Conservation (phyloP, 345 rosid genomes). For the Aquilaria yunnanensis region DNA sequence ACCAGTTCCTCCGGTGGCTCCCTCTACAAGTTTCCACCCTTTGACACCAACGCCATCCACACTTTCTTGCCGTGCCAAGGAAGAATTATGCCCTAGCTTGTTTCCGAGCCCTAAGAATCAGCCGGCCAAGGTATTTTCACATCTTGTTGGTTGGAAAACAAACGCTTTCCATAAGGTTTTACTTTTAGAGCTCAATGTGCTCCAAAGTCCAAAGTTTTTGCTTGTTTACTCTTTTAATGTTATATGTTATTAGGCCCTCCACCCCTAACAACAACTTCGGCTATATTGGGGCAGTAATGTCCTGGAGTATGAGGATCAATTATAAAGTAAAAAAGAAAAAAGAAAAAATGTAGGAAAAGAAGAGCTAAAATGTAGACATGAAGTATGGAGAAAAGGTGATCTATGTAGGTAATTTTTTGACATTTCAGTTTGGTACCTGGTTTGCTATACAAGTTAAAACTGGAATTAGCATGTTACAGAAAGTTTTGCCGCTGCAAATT, state of each 20-base stretch:
- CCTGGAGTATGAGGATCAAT: too few species aligned
- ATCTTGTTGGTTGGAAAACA: too few species aligned
- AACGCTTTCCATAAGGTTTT: background rate
- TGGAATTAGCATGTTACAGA: conserved; percentile 1
- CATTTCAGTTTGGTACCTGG: background rate
- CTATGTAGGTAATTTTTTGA: background rate
- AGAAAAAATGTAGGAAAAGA: too few species aligned
- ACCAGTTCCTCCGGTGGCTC: conserved; percentile 50
- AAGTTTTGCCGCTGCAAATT: background rate
- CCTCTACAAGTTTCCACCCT: conserved; percentile 68
- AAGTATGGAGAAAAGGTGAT: background rate
- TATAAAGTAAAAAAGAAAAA: too few species aligned
- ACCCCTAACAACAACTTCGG: too few species aligned
- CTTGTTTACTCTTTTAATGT: background rate
- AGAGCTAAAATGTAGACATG: background rate
- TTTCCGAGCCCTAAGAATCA: conserved; percentile 78
- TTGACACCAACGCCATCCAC: conserved; percentile 82
- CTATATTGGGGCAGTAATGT: too few species aligned
- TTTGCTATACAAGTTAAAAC: background rate
- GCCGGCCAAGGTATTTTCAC: conserved; percentile 57
- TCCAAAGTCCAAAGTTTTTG: background rate
- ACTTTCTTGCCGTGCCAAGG: conserved; percentile 70
- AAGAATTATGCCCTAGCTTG: conserved; percentile 66
- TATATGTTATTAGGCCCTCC: background rate
- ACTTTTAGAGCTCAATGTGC: background rate